Evolutionary conservation across 2,329 filamentous ascomycete genomes (phyloP).

Genomic region (Graphilbum sp.): DNA sequence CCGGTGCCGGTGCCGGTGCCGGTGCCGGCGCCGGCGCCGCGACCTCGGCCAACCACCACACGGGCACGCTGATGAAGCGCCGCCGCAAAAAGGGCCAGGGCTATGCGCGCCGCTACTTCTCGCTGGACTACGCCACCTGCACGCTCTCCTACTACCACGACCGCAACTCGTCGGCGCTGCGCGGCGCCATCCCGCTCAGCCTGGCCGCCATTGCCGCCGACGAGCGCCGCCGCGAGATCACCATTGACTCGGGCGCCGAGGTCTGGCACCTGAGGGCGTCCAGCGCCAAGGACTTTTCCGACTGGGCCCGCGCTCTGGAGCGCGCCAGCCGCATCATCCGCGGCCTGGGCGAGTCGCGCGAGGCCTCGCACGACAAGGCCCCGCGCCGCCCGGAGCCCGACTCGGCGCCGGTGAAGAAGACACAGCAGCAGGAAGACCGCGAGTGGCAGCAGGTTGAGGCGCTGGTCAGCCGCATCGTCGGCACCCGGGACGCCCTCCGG

Average conservation of each 20-base stretch:
- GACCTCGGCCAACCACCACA: slow-evolving; percentile 47
- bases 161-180: slow-evolving; percentile 77
- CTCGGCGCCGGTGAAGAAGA: background rate
- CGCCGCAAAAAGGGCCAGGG: slow-evolving; percentile 87
- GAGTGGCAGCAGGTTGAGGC: slow-evolving; percentile 82
- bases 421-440: slow-evolving; percentile 42
- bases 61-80: slow-evolving; percentile 75
- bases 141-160: slow-evolving; percentile 96
- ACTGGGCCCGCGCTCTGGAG: slow-evolving; percentile 77
- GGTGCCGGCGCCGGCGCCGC: slow-evolving; percentile 11
- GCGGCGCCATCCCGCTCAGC: slow-evolving; percentile 82
- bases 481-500: slow-evolving; percentile 75
- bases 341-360: slow-evolving; percentile 24
- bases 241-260: slow-evolving; percentile 90
- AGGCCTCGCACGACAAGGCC: background rate
- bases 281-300: slow-evolving; percentile 69
- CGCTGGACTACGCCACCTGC: slow-evolving; percentile 82
- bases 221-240: slow-evolving; percentile 77
- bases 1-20: background rate
- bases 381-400: background rate
- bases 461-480: slow-evolving; percentile 71
- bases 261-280: slow-evolving; percentile 85
- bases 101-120: slow-evolving; percentile 87
- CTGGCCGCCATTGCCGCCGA: slow-evolving; percentile 84
- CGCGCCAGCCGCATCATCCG: slow-evolving; percentile 55